Evolutionary conservation across 257 asterid genomes (phyloP).

Genomic region (Fraxinus pennsylvanica): DNA sequence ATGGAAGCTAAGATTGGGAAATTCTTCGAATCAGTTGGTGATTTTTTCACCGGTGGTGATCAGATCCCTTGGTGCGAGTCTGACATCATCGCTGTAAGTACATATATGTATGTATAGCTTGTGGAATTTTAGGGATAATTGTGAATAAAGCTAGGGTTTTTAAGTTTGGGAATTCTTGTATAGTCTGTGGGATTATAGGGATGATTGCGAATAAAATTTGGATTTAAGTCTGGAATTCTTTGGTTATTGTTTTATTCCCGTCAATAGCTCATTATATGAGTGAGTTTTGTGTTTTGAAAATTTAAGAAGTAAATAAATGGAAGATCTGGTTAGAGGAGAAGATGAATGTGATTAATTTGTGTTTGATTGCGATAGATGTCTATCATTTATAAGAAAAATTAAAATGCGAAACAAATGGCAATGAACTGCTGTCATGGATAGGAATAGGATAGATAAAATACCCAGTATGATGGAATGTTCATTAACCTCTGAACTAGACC

Average conservation of each 20-base stretch:
- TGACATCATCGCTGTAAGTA: constrained; percentile 65
- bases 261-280: constrained; percentile 13
- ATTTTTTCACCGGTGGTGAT: constrained; percentile 71
- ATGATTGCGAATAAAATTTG: not conserved
- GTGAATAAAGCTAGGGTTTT: constrained; percentile 26
- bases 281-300: not conserved
- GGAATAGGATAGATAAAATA: not conserved
- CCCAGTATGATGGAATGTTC: not conserved
- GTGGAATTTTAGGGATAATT: not conserved
- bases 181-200: not conserved
- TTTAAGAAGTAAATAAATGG: not conserved
- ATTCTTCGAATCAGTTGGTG: constrained; percentile 65
- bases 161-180: not conserved
- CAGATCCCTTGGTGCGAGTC: constrained; percentile 83
- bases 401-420: not conserved
- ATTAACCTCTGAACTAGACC: not conserved
- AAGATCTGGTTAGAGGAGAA: not conserved
- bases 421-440: not conserved
- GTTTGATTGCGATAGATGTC: not conserved
- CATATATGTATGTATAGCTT: not conserved
- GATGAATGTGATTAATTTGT: not conserved
- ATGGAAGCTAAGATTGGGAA: constrained; percentile 71
- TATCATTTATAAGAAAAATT: not conserved
- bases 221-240: not conserved
- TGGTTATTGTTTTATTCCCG: not conserved